Evolutionary conservation across 371 early-diverging fungal genomes (phyloP), one percentile per base, ranked within the genome.

Genomic region (Lichtheimia ornata): DNA sequence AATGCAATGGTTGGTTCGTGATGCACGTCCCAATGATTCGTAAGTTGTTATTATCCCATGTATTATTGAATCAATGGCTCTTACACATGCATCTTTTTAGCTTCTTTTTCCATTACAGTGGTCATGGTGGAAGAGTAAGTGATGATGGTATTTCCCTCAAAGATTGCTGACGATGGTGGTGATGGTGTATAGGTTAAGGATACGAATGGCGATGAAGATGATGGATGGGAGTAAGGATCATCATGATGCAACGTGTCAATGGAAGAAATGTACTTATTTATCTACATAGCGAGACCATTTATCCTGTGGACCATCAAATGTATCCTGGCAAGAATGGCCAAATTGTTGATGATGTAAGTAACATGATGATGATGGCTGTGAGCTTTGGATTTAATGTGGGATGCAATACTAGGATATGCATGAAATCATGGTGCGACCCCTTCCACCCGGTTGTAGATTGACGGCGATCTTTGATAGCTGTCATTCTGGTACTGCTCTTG

Each of bases 1-100:
- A 1, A 94, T 97, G 91, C 74, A 83, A 61, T 97, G 97, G 97
- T 82, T 98, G 54, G 94, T 96, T 7, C 67, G 72, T 43, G 96
- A 84, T 52, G 91, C 93, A 4, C 77, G 66, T 44, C 84, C 88
- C 6, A 93, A 94, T 64, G 97, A 97, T 72, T 89, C 91, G 65
- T 91, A 79, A 69, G 79, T 71, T 0, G 35, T 9, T 35, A 9
- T 9, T 35, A 35, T 35, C 2, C 1, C 22, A 6, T 50, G 15
- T 24, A 28, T 24, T 24, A 28, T 24, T n/a, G 7, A 22, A n/a
- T 12, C 14, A 18, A 3, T 58, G 1, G 28, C 15, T 30, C 43
- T 42, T 13, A 52, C 35, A 28, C 17, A 20, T 51, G 2, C 20
- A 17, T 20, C 30, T 1, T 42, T 42, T 44, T 65, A 86, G 86